Conservation (phyloP, 495 filamentous ascomycete genomes). For the Penicillium dipodomyicola region DNA sequence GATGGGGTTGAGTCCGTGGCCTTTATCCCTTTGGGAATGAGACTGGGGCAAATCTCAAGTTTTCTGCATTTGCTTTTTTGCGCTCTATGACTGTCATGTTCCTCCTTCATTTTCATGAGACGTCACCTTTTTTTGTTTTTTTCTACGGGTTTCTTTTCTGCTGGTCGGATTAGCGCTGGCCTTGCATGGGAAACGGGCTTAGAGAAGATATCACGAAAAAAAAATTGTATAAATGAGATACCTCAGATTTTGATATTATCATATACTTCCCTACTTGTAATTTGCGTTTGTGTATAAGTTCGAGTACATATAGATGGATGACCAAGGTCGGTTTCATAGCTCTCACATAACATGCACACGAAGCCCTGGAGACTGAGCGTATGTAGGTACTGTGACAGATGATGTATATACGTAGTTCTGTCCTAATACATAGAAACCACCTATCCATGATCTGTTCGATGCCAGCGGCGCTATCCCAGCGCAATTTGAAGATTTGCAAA, state of each 20-base stretch:
- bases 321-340: neutral
- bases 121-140: conserved; percentile 18
- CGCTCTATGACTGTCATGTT: conserved; percentile 29
- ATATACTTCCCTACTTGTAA: neutral
- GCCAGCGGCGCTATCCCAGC: neutral
- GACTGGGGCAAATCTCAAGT: conserved; percentile 18
- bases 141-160: conserved; percentile 29
- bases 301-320: no score
- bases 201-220: conserved; percentile 26
- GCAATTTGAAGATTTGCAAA: conserved; percentile 24
- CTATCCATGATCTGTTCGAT: neutral
- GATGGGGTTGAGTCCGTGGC: conserved; percentile 33
- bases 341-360: neutral
- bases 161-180: conserved; percentile 42
- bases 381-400: no score
- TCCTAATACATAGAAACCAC: neutral
- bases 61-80: conserved; percentile 20
- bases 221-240: conserved; percentile 31
- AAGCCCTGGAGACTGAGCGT: no score
- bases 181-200: conserved; percentile 33
- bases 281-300: neutral
- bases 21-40: conserved; percentile 25
- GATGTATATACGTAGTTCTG: no score
- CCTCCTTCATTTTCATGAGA: conserved; percentile 11
- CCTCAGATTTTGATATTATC: conserved; percentile 13